Conservation (phyloP, 164 flowering plant species). For the Chloranthus sessilifolius region DNA sequence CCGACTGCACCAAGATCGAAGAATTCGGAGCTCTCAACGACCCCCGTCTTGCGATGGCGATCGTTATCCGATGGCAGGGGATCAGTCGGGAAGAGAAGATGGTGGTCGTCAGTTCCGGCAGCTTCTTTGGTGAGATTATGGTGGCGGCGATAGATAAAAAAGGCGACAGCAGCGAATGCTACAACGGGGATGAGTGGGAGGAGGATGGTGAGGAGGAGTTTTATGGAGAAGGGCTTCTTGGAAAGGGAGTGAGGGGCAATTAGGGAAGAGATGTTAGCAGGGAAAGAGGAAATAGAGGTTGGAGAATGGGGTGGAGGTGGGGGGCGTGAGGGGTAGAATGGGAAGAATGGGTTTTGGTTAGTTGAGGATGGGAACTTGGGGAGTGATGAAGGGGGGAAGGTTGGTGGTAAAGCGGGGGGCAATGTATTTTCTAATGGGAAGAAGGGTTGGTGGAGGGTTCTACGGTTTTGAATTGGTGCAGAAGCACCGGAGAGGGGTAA, state of each 20-base stretch:
- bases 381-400: too few species aligned
- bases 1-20: slow-evolving; percentile 69
- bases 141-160: slow-evolving; percentile 22
- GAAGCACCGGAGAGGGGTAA: slow-evolving; percentile 2
- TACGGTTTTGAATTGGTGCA: slow-evolving; percentile 13
- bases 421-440: slow-evolving; percentile 29
- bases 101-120: slow-evolving; percentile 34
- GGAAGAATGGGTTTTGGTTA: slow-evolving; percentile 37
- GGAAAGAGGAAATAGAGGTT: slow-evolving; percentile 35
- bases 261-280: slow-evolving; percentile 61
- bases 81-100: slow-evolving; percentile 19
- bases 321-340: slow-evolving; percentile 32
- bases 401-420: too few species aligned
- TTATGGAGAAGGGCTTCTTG: slow-evolving; percentile 20
- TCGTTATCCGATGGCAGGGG: slow-evolving; percentile 11
- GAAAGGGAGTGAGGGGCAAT: slow-evolving; percentile 19
- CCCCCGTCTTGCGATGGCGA: slow-evolving; percentile 32
- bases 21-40: slow-evolving; percentile 50
- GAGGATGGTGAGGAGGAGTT: slow-evolving; percentile 24
- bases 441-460: slow-evolving; percentile 54
- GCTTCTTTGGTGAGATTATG: slow-evolving; percentile 20
- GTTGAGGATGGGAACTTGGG: too few species aligned
- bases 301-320: slow-evolving; percentile 45
- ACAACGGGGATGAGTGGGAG: slow-evolving; percentile 25
- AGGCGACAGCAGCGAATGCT: slow-evolving; percentile 17